phyloP scores from a whole-genome alignment of 2,329 filamentous ascomycete species.

The Pseudonectria buxi region DNA sequence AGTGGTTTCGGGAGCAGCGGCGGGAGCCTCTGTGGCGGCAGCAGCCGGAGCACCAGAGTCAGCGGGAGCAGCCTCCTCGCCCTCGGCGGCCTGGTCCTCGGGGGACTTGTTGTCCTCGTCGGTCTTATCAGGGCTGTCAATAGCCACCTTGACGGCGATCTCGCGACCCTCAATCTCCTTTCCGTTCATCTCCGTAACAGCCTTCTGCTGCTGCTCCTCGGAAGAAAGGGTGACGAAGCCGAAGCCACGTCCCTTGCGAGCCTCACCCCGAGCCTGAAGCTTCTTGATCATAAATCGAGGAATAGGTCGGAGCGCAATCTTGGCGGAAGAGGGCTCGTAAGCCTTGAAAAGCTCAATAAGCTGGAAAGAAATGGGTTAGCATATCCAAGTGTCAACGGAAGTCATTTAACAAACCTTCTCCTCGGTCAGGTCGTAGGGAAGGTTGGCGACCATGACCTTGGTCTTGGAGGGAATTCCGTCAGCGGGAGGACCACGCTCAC shows the following conservation, averaged over 20 bases:
- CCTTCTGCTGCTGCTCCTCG: constrained; percentile 96
- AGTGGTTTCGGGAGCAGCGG: constrained; percentile 18
- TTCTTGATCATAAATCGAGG: constrained; percentile 99
- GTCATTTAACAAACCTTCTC: constrained; percentile 64
- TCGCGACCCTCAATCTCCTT: constrained; percentile 98
- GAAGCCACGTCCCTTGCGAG: constrained; percentile 98
- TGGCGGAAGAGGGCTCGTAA: constrained; percentile 89
- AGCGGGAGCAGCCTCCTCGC: constrained; percentile 30
- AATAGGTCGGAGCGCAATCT: constrained; percentile 97
- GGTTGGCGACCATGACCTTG: constrained; percentile 99
- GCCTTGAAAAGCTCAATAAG: constrained; percentile 94
- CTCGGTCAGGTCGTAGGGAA: constrained; percentile 96
- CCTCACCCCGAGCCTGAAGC: constrained; percentile 94
- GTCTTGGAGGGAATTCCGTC: constrained; percentile 98
- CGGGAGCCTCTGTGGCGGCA: constrained; percentile 22
- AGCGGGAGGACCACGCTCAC: constrained; percentile 89
- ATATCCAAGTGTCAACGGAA: background rate
- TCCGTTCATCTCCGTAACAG: constrained; percentile 96
- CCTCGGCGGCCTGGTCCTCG: constrained; percentile 38
- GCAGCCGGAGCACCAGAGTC: constrained; percentile 20
- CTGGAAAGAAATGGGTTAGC: constrained; percentile 42
- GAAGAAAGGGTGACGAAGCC: constrained; percentile 95
- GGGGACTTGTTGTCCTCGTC: constrained; percentile 70
- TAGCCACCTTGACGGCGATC: constrained; percentile 99
- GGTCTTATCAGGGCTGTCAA: constrained; percentile 96